phyloP scores from a whole-genome alignment of 441 rosid species.

The Populus tomentosa region DNA sequence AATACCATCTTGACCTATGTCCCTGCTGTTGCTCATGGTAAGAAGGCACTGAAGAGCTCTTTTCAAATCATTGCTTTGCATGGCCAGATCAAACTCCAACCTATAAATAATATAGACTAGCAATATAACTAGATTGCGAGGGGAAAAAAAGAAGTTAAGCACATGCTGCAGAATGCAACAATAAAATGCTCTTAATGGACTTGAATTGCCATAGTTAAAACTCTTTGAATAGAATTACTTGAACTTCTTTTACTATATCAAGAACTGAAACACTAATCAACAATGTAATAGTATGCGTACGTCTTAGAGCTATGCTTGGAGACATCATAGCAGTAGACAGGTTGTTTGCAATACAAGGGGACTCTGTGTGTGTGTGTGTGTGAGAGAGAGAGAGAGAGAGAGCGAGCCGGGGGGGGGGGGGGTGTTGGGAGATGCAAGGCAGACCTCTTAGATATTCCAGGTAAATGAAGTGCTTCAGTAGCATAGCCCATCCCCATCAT shows the following conservation, averaged over 20 bases:
- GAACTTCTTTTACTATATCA: not conserved
- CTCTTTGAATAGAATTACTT: not conserved
- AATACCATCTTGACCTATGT: slow-evolving; percentile 78
- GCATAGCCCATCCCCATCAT: slow-evolving; percentile 99
- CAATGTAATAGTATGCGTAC: not conserved
- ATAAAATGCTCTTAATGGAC: slow-evolving; percentile 7
- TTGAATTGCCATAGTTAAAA: not conserved
- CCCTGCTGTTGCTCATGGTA: slow-evolving; percentile 94
- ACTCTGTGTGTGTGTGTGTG: not conserved
- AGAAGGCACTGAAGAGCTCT: slow-evolving; percentile 98
- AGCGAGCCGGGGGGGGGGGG: not conserved
- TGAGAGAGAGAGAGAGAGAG: not conserved
- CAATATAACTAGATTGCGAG: slow-evolving; percentile 2
- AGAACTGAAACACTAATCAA: not conserved
- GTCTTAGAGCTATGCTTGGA: too few species aligned
- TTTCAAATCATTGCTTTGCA: slow-evolving; percentile 95
- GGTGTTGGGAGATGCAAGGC: not conserved
- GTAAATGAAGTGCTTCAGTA: slow-evolving; percentile 98
- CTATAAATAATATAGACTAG: slow-evolving; percentile 31
- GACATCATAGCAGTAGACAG: too few species aligned
- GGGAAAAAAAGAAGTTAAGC: not conserved
- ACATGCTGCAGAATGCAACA: slow-evolving; percentile 10
- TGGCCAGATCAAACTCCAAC: slow-evolving; percentile 96
- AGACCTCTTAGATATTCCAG: slow-evolving; percentile 99
- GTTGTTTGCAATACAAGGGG: not conserved